Evolutionary conservation across 139 green algal species (phyloP), one percentile per base, ranked within the genome.

Genomic region (Coccomyxa sp.): DNA sequence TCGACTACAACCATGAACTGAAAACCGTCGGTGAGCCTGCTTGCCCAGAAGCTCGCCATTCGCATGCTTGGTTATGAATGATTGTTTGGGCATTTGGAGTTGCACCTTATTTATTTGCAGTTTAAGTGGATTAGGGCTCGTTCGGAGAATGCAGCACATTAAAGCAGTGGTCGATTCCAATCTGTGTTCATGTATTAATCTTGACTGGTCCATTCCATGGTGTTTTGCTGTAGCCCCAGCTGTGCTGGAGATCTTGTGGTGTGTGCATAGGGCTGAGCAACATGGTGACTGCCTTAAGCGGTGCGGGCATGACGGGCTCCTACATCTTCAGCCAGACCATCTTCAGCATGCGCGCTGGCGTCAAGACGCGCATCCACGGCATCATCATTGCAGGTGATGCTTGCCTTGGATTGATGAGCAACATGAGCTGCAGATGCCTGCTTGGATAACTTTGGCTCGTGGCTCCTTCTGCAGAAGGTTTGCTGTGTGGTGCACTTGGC

Each of bases 1-100:
- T 95, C 27, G 92, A 95, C 88, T 96, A 94, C 89, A 93, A 96
- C 86, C 32, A 59, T n/a, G 93, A 95, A 86, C 87, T 96, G 25
- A 82, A 89, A 21, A 95, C 91, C 16, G 91, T 93, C 0, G 92
- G 91, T 93, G 67, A 79, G 89, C 11, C 0, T 18, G 18, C 16
- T 15, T 27, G 66, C 38, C 3, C 38, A 51, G 38, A 51, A 51
- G 3, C 38, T 51, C 7, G 38, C 38, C 38, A 51, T 81, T 28
- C 0, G 13, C 38, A 51, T 51, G 38, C 23, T 30, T 28, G 38
- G 38, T 51, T 51, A 7, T 51, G 38, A 11, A 11, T 51, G 38
- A 3, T 51, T 51, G 38, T 51, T 3, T 51, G 38, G 38, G 3
- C 38, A 51, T 11, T 51, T 51, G 38, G 7, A 51, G 38, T 51